Evolutionary conservation across 2,329 filamentous ascomycete species (phyloP).

Genomic region (Fusarium vanettenii): DNA sequence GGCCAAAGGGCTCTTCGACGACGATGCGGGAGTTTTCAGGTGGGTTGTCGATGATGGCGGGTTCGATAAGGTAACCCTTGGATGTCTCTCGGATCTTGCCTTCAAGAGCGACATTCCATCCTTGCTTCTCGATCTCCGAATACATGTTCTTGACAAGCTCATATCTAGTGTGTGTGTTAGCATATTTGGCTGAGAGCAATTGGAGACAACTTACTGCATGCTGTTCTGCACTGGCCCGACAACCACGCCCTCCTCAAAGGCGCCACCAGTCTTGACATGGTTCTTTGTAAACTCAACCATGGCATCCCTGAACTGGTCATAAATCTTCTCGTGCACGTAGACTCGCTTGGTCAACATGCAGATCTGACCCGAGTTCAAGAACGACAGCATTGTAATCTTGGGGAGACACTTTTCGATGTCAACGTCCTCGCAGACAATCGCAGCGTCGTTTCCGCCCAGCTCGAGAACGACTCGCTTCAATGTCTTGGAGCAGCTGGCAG

Average conservation of each 20-base stretch:
- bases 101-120: constrained; percentile 55
- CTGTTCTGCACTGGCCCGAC: constrained; percentile 69
- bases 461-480: constrained; percentile 72
- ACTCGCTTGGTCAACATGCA: constrained; percentile 63
- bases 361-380: constrained; percentile 65
- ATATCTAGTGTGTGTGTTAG: background rate
- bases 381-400: constrained; percentile 44
- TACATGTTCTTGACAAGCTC: constrained; percentile 56
- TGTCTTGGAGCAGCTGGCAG: constrained; percentile 63
- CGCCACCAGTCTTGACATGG: constrained; percentile 57
- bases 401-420: constrained; percentile 53
- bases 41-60: constrained; percentile 71
- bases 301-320: constrained; percentile 62
- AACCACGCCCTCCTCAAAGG: constrained; percentile 54
- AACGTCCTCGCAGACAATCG: constrained; percentile 68
- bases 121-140: constrained; percentile 56
- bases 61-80: constrained; percentile 67
- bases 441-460: constrained; percentile 65
- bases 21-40: constrained; percentile 67
- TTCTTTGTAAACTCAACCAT: constrained; percentile 39
- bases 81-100: constrained; percentile 17
- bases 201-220: constrained; percentile 59
- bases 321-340: constrained; percentile 71
- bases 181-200: background rate
- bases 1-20: constrained; percentile 64